Base-by-base conservation (phyloP, 1,139 yeast genomes). In the Kodamaea anthophila region DNA sequence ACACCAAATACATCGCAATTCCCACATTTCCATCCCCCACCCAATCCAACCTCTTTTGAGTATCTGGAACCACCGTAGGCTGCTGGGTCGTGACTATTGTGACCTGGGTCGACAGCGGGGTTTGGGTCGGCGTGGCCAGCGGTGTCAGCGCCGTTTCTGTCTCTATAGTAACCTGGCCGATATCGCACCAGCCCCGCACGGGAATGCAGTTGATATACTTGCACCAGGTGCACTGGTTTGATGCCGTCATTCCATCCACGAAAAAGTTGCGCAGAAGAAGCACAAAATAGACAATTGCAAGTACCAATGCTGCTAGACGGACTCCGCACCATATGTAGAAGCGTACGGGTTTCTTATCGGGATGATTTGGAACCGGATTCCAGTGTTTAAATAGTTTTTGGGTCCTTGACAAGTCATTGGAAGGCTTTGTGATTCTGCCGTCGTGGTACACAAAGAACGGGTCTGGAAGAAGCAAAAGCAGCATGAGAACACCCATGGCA, bases 201-300 rank as follows among this genome's bases (percentile, higher is more conserved):
- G 88, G 88, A 14, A 81, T 51, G 47, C 88, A 81, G 42, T 76
- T 76, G 42, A 81, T 62, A 46, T 80, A 79, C 49, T 77, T 77
- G 58, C 88, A 81, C 88, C 88, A 81, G 9, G 58, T 51, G 51
- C 88, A 79, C 15, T 40, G 40, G 14, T 32, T 23, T n/a, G 21
- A 33, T 29, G 18, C 20, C 21, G 15, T 15, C 9, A 39, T 33
- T 27, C 39, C 42, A 24, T 69, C 65, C 21, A 53, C 51, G 33
- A 65, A 65, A 44, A 78, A 74, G 40, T 74, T 74, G 31, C 56
- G 52, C 11, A 64, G 53, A 32, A 81, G 55, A 11, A 67, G 54
- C 10, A 58, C 74, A 47, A 74, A 74, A 50, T 69, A 77, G 1
- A 71, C 58, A 3, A 77, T 50, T 2, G 69, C 60, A 26, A 77